Percentiles rank a stretch among this genome's conserved stretches.
These are phyloP conservation scores for Fusarium sp. DNA, from an alignment of 2,329 filamentous ascomycete species.

Conservation along the genomic window DNA sequence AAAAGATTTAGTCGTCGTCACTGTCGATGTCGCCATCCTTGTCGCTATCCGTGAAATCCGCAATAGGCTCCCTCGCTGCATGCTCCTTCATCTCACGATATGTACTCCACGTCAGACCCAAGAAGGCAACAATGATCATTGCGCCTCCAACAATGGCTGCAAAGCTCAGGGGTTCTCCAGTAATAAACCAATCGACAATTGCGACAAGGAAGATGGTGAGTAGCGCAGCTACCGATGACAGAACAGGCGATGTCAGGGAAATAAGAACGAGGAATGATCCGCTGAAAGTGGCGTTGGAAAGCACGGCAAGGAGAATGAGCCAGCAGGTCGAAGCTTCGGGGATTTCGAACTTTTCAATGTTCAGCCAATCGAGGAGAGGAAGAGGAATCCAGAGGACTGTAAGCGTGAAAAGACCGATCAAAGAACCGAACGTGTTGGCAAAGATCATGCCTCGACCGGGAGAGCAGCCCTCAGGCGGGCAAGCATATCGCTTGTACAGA, in stretches of 20 bases:
- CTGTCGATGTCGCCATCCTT: constrained; percentile 58
- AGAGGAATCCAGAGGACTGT: constrained; percentile 91
- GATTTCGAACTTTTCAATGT: constrained; percentile 84
- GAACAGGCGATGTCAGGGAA: constrained; percentile 89
- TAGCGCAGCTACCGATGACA: constrained; percentile 91
- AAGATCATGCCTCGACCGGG: constrained; percentile 95
- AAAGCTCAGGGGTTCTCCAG: constrained; percentile 78
- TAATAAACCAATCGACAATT: constrained; percentile 87
- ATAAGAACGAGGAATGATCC: constrained; percentile 95
- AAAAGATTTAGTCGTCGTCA: constrained; percentile 42
- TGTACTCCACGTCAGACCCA: constrained; percentile 89
- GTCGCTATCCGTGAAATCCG: constrained; percentile 61
- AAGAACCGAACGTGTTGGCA: constrained; percentile 88
- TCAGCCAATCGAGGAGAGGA: constrained; percentile 82
- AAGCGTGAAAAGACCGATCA: constrained; percentile 89
- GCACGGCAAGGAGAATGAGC: constrained; percentile 82
- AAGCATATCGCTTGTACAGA: constrained; percentile 92
- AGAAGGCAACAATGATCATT: constrained; percentile 88
- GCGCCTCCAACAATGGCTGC: constrained; percentile 85
- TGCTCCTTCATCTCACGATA: constrained; percentile 94
- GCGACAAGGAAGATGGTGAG: constrained; percentile 98
- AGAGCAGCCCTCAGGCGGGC: constrained; percentile 88
- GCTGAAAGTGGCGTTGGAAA: constrained; percentile 92
- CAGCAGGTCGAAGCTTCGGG: constrained; percentile 82
- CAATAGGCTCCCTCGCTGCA: constrained; percentile 66